These are phyloP conservation scores for Termitomyces bulborhizus DNA, from an alignment of 768 basidiomycete species.

Conservation along the genomic window DNA sequence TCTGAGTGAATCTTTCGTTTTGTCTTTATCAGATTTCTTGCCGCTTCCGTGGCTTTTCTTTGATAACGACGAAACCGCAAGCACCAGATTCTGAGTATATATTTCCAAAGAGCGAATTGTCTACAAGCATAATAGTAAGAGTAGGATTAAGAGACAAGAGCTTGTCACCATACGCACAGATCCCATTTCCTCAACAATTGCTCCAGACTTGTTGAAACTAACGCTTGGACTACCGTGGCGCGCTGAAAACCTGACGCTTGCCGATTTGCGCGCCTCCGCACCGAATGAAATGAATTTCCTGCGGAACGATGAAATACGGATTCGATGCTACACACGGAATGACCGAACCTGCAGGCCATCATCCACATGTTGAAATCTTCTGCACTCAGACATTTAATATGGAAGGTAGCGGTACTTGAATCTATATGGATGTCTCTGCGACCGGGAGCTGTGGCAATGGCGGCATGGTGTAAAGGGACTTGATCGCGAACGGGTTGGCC, in stretches of 20 bases:
- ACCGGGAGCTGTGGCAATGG: conserved; percentile 69
- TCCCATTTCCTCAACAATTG: conserved; percentile 62
- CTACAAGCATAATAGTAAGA: conserved; percentile 26
- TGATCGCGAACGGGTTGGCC: conserved; percentile 69
- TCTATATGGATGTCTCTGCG: conserved; percentile 81
- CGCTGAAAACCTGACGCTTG: conserved; percentile 32
- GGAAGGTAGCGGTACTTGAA: conserved; percentile 70
- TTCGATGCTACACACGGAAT: conserved; percentile 1
- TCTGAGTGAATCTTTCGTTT: conserved; percentile 36
- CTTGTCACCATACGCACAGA: conserved; percentile 33
- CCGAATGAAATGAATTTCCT: conserved; percentile 62
- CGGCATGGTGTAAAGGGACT: conserved; percentile 58
- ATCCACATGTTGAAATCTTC: conserved; percentile 76
- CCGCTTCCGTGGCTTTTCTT: conserved; percentile 30
- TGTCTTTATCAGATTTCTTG: conserved; percentile 48
- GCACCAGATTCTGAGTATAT: conserved; percentile 37
- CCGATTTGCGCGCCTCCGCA: conserved; percentile 36
- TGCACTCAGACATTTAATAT: conserved; percentile 68
- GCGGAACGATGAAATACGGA: neutral
- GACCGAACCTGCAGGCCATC: conserved; percentile 57
- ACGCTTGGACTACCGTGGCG: conserved; percentile 32
- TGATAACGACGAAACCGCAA: conserved; percentile 30
- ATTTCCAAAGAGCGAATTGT: conserved; percentile 54
- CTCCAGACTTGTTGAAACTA: conserved; percentile 41
- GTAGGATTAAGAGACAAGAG: neutral